phyloP scores from a whole-genome alignment of 1,139 yeast genomes.

The Saccharomyces uvarum region DNA sequence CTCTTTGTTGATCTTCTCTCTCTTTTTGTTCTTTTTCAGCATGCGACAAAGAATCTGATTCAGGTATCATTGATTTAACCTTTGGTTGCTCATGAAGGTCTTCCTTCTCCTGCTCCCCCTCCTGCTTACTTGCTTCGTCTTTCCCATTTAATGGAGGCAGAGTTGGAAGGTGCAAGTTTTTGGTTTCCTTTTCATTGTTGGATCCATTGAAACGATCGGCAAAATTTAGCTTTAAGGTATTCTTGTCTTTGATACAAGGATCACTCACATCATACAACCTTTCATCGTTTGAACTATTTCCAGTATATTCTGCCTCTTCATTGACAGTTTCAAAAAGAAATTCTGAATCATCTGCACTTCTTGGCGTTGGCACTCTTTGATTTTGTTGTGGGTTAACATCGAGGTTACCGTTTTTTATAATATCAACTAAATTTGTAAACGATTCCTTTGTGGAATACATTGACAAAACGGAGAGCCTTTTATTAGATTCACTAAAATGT shows the following conservation, averaged over 20 bases:
- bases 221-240: conserved; percentile 14
- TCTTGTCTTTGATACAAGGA: conserved; percentile 32
- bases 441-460: conserved; percentile 63
- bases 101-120: not conserved
- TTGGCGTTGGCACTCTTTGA: conserved; percentile 13
- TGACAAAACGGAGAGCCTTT: conserved; percentile 61
- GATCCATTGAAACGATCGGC: conserved; percentile 25
- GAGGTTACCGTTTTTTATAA: conserved; percentile 35
- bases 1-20: conserved; percentile 3
- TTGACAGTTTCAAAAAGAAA: conserved; percentile 24
- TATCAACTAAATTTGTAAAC: conserved; percentile 52
- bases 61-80: conserved; percentile 10
- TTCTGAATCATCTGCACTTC: conserved; percentile 23
- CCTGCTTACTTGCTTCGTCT: not conserved
- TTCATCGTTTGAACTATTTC: conserved; percentile 23
- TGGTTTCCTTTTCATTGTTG: not conserved
- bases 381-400: conserved; percentile 7
- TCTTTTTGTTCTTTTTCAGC: conserved; percentile 3
- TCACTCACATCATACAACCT: conserved; percentile 23
- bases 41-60: not conserved
- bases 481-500: conserved; percentile 53
- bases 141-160: not conserved
- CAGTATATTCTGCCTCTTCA: conserved; percentile 32
- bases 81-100: not conserved
- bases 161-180: not conserved